Percentiles rank a stretch among this genome's conserved stretches.
Evolutionary conservation across 2,329 filamentous ascomycete species (phyloP).

Genomic region (Colletotrichum musae): DNA sequence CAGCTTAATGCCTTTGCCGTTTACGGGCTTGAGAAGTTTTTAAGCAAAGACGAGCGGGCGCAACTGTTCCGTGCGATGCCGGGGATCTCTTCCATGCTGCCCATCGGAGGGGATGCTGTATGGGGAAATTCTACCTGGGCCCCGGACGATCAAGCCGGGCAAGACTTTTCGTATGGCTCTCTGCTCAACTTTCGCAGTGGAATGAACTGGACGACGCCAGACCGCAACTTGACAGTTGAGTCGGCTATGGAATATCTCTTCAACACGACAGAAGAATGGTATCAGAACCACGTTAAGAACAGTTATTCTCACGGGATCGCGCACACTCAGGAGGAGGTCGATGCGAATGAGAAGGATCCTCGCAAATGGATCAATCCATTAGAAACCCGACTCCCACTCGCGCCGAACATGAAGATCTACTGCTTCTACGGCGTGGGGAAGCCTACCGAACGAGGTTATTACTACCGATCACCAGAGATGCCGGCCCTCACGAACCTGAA

Average conservation of each 20-base stretch:
- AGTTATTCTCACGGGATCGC: conserved; percentile 94
- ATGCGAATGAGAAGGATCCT: conserved; percentile 82
- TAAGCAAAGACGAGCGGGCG: conserved; percentile 89
- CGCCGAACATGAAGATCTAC: conserved; percentile 92
- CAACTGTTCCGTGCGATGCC: conserved; percentile 98
- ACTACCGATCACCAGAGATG: conserved; percentile 80
- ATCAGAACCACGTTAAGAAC: conserved; percentile 77
- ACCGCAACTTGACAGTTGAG: conserved; percentile 84
- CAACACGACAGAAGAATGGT: conserved; percentile 88
- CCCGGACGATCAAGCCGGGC: conserved; percentile 85
- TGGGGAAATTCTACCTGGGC: conserved; percentile 93
- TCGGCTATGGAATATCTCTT: conserved; percentile 85
- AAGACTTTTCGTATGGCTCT: conserved; percentile 82
- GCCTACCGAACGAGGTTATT: conserved; percentile 92
- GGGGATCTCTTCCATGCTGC: conserved; percentile 95
- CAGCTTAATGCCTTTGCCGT: conserved; percentile 97
- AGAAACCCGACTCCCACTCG: conserved; percentile 87
- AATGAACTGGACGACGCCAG: conserved; percentile 74
- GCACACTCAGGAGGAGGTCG: conserved; percentile 82
- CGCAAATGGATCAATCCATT: conserved; percentile 96
- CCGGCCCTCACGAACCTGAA: conserved; percentile 78
- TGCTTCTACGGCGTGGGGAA: conserved; percentile 98
- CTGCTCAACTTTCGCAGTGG: conserved; percentile 85
- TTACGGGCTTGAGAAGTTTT: conserved; percentile 95
- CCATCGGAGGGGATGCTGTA: conserved; percentile 92